Percentiles rank a stretch among this genome's conserved stretches.
Evolutionary conservation across 495 filamentous ascomycete genomes (phyloP).

Genomic region (Hyaloscypha hepaticicola): DNA sequence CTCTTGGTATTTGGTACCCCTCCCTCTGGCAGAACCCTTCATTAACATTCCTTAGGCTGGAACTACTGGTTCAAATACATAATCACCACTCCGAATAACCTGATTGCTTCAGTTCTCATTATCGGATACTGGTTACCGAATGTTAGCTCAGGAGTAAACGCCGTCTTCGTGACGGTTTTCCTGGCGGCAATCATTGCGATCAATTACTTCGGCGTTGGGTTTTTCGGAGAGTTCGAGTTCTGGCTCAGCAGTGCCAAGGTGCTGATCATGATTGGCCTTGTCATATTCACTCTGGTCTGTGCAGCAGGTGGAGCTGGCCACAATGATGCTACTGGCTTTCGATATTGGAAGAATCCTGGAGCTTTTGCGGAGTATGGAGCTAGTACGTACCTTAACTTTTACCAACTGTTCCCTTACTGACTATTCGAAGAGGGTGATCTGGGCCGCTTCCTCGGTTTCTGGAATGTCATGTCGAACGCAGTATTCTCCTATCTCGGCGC

Average conservation of each 20-base stretch:
- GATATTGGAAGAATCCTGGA: constrained; percentile 67
- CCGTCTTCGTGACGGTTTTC: constrained; percentile 71
- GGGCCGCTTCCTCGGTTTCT: constrained; percentile 70
- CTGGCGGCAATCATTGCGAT: constrained; percentile 63
- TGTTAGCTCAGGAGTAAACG: constrained; percentile 36
- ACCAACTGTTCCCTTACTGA: neutral
- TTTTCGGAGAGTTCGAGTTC: constrained; percentile 75
- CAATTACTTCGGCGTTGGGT: constrained; percentile 66
- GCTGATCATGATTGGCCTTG: constrained; percentile 61
- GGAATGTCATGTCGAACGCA: constrained; percentile 72
- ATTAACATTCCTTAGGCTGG: constrained; percentile 21
- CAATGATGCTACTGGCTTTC: constrained; percentile 51
- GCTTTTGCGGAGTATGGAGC: constrained; percentile 61
- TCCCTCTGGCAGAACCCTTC: neutral
- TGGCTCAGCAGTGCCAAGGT: constrained; percentile 73
- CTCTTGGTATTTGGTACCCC: constrained; percentile 13
- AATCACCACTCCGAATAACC: constrained; percentile 30
- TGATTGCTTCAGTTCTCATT: constrained; percentile 63
- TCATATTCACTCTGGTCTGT: constrained; percentile 32
- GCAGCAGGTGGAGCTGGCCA: constrained; percentile 36
- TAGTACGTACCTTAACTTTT: constrained; percentile 5
- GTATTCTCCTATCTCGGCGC: constrained; percentile 84
- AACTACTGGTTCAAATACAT: constrained; percentile 35
- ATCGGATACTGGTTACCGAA: constrained; percentile 73
- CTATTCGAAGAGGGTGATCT: constrained; percentile 36